Evolutionary conservation across 495 filamentous ascomycete species (phyloP), one percentile per base, ranked within the genome.

Genomic region (Daldinia caldariorum): DNA sequence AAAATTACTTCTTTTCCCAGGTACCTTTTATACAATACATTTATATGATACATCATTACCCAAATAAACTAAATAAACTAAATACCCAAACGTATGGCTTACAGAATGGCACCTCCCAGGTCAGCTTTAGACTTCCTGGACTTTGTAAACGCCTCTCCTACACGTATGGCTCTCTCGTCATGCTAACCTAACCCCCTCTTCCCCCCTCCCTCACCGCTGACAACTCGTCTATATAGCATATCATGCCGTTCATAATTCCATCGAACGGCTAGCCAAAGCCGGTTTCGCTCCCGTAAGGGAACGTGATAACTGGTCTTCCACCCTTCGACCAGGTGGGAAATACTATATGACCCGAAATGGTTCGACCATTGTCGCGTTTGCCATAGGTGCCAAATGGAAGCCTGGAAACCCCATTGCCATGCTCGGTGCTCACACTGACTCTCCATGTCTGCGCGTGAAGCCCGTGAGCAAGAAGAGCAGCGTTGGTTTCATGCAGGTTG

Each of bases 351-450:
- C 95, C 45, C 89, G 95, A 49, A 99, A 99, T 81, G 90, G 88
- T 61, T 96, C 94, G 29, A 94, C 96, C 34, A 90, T 99, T 67
- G 86, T 98, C 43, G 95, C 96, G 59, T 99, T 99, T 79, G 91
- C 92, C 61, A 90, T 99, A 71, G 95, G 95, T 60, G 88, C 88
- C 76, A 89, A 90, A 83, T 99, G 95, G 95, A 89, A 89, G 88
- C 89, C 96, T 6, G 95, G 95, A 56, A 97, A 97, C 78, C 88
- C 94, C 9, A 91, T 99, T 76, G 89, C 91, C 74, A 95, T 98
- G 91, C 88, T 99, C 65, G 95, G 95, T 73, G 94, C 95, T 51
- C 95, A 99, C 81, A 98, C 95, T 22, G 95, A 99, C 79, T 98
- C 94, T 4, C 92, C 92, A 0, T 92, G 91, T 56, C 84, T 98